phyloP scores from a whole-genome alignment of 306 rosid species.

The Lotus japonicus region DNA sequence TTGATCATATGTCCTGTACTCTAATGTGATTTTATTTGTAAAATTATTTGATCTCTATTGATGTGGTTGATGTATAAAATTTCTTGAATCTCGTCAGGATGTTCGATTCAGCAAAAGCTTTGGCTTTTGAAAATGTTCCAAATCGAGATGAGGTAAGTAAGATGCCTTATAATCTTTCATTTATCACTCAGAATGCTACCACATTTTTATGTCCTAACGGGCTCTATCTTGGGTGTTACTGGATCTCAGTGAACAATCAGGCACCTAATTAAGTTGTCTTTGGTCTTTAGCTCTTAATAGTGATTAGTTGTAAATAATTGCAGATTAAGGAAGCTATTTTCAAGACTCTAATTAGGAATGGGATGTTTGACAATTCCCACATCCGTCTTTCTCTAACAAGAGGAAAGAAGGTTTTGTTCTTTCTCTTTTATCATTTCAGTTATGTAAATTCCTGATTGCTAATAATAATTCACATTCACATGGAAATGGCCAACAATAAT shows the following conservation, averaged over 20 bases:
- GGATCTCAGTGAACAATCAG: neutral
- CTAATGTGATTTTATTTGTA: neutral
- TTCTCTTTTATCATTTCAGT: neutral
- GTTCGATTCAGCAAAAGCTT: conserved; percentile 21
- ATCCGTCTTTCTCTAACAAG: conserved; percentile 72
- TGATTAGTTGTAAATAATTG: conserved; percentile 12
- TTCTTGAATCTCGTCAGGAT: conserved; percentile 3
- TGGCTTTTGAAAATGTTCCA: conserved; percentile 22
- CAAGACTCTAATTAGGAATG: conserved; percentile 64
- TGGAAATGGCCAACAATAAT: neutral
- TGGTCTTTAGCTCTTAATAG: neutral
- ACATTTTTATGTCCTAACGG: neutral
- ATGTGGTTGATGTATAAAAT: neutral
- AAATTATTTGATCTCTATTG: neutral
- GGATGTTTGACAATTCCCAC: conserved; percentile 77
- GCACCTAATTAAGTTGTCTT: neutral
- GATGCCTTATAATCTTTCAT: neutral
- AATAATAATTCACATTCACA: neutral
- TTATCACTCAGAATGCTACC: neutral
- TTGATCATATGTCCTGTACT: neutral
- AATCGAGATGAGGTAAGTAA: conserved; percentile 10
- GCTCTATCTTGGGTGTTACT: neutral
- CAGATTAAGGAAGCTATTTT: conserved; percentile 71
- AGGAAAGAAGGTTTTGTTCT: conserved; percentile 51
- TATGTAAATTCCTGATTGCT: neutral